Evolutionary conservation across 768 basidiomycete species (phyloP), one percentile per base, ranked within the genome.

Genomic region (Termitomyces sp.): DNA sequence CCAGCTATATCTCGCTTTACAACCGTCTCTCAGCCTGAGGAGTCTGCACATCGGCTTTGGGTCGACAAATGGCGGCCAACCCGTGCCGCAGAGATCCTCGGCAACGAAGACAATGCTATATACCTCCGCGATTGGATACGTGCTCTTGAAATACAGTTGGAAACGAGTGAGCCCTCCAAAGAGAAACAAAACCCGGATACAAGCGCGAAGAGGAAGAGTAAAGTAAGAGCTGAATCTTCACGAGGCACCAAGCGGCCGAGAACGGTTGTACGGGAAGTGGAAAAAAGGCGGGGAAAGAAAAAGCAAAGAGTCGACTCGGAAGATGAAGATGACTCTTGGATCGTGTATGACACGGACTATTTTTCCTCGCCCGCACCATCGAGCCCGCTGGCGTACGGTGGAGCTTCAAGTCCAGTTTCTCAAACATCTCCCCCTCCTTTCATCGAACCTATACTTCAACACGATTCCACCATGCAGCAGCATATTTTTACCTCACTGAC

Each of bases 121-220:
- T 90, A 87, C 69, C 75, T 95, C 54, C 82, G 88, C 38, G 82
- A 89, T 50, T 95, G 93, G 93, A 76, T 95, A 47, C 70, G 71
- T 25, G 84, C 88, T n/a, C 78, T 91, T 12, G 82, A 83, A 59
- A 63, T 93, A 23, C 80, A 82, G n/a, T 69, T 80, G 19, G 72
- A 75, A 43, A 60, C 59, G n/a, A 61, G 40, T 32, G 31, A 50
- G 35, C 51, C 59, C 35, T 25, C 42, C 31, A 53, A 47, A 25
- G 37, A 40, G 43, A 29, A 61, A 34, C 58, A 59, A 58, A 59
- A 40, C 57, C 53, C 59, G 41, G 68, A 62, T 17, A 38, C 49
- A 43, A 70, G 67, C 53, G 68, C 57, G 38, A 72, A 71, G 56
- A 56, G 54, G 57, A 69, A 62, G 61, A 59, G 44, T 41, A 68